Base-by-base conservation (phyloP, 345 rosid genomes). In the Raphanus raphanistrum region DNA sequence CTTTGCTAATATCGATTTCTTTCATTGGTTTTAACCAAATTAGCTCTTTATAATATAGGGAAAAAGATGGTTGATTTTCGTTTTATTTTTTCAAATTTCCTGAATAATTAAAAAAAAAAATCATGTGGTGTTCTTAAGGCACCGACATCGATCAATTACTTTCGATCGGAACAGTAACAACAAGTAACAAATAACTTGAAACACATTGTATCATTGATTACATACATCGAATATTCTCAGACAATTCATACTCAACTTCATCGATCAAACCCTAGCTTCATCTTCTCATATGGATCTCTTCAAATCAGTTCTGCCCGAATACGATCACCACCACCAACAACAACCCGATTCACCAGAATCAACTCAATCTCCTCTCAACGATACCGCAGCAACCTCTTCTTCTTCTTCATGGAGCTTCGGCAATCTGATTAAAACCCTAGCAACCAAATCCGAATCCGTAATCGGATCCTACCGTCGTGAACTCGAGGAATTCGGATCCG, bases 401-500 rank as follows among this genome's bases (percentile, higher is more conserved):
- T 60, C 84, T 59, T n/a, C 77, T 1, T 61, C 83, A 1, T 92
- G 98, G 96, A 86, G 82, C 75, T 83, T 88, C 63, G 87, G 87
- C 16, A 81, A 80, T 70, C 45, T 91, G n/a, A 80, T 91, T 76
- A 81, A 81, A 75, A 81, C 86, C 70, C 73, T 87, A 0, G 81
- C 92, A 59, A 73, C 84, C 26, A 85, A 78, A 72, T 90, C 97
- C 29, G 93, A 90, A 72, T 90, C 93, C 41, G 86, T 87, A 69
- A 85, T 93, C 75, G 86, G 83, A 59, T 80, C 83, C 60, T 94
- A 94, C 84, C 85, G 92, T 12, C 84, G 84, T 13, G 97, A 91
- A 66, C 77, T 94, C 15, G 87, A 85, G 74, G 96, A 94, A n/a
- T 81, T 94, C 41, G 87, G 90, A 70, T 85, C 94, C 74, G 97